Evolutionary conservation across 1,139 yeast genomes (phyloP).

Genomic region (Pichia sp.): DNA sequence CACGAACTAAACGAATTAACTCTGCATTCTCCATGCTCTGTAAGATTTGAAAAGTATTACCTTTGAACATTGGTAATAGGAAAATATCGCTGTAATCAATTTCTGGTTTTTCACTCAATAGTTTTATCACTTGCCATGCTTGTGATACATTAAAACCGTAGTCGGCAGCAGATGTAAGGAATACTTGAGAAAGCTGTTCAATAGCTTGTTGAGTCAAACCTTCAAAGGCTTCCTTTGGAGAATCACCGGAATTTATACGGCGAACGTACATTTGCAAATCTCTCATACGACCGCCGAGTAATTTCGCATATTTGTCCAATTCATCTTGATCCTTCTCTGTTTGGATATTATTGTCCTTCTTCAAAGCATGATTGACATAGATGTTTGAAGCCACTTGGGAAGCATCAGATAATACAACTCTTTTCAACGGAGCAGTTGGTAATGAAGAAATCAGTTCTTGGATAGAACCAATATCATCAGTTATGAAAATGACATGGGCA

Average conservation of each 20-base stretch:
- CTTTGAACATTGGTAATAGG: constrained; percentile 61
- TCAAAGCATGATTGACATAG: constrained; percentile 63
- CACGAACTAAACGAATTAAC: constrained; percentile 61
- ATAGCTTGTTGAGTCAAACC: constrained; percentile 84
- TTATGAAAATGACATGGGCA: constrained; percentile 85
- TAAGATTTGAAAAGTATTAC: constrained; percentile 52
- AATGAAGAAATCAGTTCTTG: constrained; percentile 64
- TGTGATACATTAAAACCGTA: constrained; percentile 70
- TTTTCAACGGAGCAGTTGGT: constrained; percentile 84
- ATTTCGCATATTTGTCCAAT: constrained; percentile 57
- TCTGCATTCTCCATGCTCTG: constrained; percentile 77
- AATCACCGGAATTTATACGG: constrained; percentile 82
- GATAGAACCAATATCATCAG: constrained; percentile 78
- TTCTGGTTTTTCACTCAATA: constrained; percentile 47
- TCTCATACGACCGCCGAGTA: constrained; percentile 92
- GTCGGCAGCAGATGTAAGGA: constrained; percentile 36
- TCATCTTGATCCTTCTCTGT: constrained; percentile 22
- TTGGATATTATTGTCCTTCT: constrained; percentile 23
- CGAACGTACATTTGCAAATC: constrained; percentile 89
- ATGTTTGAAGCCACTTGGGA: constrained; percentile 63
- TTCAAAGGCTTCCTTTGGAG: constrained; percentile 67
- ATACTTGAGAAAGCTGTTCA: constrained; percentile 82
- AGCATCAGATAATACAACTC: constrained; percentile 76
- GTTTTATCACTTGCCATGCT: constrained; percentile 79
- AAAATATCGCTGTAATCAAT: constrained; percentile 52